Base-by-base conservation (phyloP, 768 basidiomycete species). In the Suillus weaverae region DNA sequence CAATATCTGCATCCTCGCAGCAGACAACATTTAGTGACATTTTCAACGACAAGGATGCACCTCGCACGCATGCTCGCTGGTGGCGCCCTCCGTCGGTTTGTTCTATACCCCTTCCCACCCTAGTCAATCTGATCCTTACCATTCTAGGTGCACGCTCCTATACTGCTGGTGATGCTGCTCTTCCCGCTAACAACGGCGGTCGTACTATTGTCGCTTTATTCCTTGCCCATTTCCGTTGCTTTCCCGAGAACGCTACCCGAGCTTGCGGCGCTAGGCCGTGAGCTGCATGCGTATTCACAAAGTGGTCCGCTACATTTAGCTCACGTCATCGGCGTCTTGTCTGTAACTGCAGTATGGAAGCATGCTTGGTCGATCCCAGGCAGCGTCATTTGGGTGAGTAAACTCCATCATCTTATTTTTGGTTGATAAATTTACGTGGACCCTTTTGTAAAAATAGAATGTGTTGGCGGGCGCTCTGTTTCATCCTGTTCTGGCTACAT, bases 341-440 rank as follows among this genome's bases (percentile, higher is more conserved):
- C 90, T 44, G 82, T 95, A 16, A 89, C 91, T 20, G 92, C 93
- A 5, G 80, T 94, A 35, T 98, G 95, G 94, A 97, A 95, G 78
- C 96, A 98, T 75, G 94, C 95, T 4, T 98, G 95, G 96, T 95
- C 93, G 65, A 86, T 98, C 64, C 96, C 96, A 10, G 96, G 96
- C 8, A 95, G 93, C 69, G 94, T 97, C 56, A 83, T 97, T 57
- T 89, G 95, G 90, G 92, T 92, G 67, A 63, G 89, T 81, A 10
- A 60, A 26, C 20, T 36, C 7, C 32, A 41, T 26, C 26, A 32
- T 61, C 30, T 50, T 33, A 66, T 68, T 63, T 62, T 66, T 65
- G 67, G 67, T 64, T 72, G 50, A 73, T 35, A 66, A 10, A 59
- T 20, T 59, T 59, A 32, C 38, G 4, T 57, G 51, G 53, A 50